Evolutionary conservation across 345 rosid genomes (phyloP), one percentile per base, ranked within the genome.

Genomic region (Syzygium grande): DNA sequence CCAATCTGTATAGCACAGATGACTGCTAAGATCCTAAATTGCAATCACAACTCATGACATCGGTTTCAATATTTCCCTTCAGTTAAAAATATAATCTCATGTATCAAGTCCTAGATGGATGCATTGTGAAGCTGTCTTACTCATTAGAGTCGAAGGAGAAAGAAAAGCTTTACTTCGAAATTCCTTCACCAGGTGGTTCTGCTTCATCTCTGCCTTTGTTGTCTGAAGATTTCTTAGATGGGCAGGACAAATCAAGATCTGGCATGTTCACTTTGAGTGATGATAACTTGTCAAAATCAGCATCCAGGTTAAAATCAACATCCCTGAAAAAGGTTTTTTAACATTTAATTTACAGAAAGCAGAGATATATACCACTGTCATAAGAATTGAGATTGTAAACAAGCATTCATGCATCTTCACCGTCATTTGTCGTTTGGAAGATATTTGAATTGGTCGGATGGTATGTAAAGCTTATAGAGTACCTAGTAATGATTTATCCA

Each of bases 181-280:
- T 79, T 22, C 23, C 84, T 38, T 23, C 52, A 43, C 14, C 84
- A 34, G 29, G 51, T 84, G 90, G 87, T 89, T 93, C 94, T 84
- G 91, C 95, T 86, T 92, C 92, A 90, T 92, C 87, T 87, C 86
- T 92, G 65, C 90, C 95, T 92, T 93, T 95, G 59, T 90, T 25
- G 88, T 94, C 94, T 89, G 94, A 86, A 88, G 90, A 85, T 86
- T 92, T 91, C 87, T 92, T 91, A 58, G 93, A 84, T 86, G 97
- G 91, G 88, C 92, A 87, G 79, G 96, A 91, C 93, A 97, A 95
- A 90, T 95, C 98, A 92, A 98, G 94, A 87, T 95, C 99, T 87
- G 98, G 91, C 95, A 95, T 93, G 90, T 96, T 96, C 87, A 94
- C 87, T 91, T 95, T 95, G 92, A 96, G 95, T 38, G 99, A 94